Evolutionary conservation across 495 filamentous ascomycete species (phyloP).

Genomic region (Pyrenula massariospora): DNA sequence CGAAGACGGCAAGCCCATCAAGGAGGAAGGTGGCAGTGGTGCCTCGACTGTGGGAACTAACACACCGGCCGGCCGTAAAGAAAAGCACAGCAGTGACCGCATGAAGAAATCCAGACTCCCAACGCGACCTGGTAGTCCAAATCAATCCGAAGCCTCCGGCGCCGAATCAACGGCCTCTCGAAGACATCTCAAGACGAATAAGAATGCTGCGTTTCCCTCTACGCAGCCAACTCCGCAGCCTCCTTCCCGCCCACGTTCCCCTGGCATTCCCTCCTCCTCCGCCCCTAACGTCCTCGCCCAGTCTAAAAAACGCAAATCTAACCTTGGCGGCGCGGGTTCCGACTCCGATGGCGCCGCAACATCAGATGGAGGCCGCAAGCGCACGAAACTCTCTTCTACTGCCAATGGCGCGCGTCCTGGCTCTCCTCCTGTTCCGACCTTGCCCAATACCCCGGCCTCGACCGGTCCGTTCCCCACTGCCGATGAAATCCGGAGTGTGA

Average conservation of each 20-base stretch:
- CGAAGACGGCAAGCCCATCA: slow-evolving; percentile 35
- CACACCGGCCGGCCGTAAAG: slow-evolving; percentile 57
- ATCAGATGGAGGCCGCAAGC: slow-evolving; percentile 28
- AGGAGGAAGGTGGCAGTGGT: slow-evolving; percentile 51
- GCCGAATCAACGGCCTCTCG: slow-evolving; percentile 52
- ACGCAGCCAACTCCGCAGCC: slow-evolving; percentile 42
- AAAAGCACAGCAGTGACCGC: slow-evolving; percentile 27
- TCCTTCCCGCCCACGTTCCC: slow-evolving; percentile 42
- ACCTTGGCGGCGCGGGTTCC: slow-evolving; percentile 54
- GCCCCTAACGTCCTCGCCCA: slow-evolving; percentile 10
- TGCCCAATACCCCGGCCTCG: slow-evolving; percentile 1
- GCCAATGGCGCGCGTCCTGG: neutral
- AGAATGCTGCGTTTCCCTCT: slow-evolving; percentile 48
- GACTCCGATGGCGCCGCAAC: slow-evolving; percentile 69
- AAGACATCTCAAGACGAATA: slow-evolving; percentile 55
- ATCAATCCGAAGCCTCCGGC: slow-evolving; percentile 78
- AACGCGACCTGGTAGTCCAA: slow-evolving; percentile 80
- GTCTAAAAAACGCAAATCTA: slow-evolving; percentile 30
- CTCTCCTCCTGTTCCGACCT: neutral
- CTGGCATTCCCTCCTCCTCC: slow-evolving; percentile 7
- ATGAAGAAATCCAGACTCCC: slow-evolving; percentile 38
- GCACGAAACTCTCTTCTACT: slow-evolving; percentile 5
- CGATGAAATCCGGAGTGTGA: slow-evolving; percentile 58
- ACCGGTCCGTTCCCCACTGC: slow-evolving; percentile 38
- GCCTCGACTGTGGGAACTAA: slow-evolving; percentile 58